Percentiles rank a stretch among this genome's conserved stretches.
Conservation (phyloP, 2,329 filamentous ascomycete genomes). For the Raffaelea ambrosiae region DNA sequence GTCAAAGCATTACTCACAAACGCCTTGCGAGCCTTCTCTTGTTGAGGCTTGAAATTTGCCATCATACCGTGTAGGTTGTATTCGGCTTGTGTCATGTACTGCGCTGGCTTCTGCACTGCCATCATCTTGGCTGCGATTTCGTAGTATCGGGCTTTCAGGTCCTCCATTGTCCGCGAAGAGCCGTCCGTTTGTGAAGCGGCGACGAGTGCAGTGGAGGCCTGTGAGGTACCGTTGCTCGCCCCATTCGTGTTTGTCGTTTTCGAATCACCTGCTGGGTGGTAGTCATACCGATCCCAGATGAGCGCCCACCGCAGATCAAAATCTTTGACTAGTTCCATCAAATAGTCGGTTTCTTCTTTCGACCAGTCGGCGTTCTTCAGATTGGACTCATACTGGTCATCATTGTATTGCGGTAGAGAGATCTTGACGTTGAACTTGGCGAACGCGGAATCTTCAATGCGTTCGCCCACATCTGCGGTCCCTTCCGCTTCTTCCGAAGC, state of each 20-base stretch:
- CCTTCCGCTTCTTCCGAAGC: background rate
- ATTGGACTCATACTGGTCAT: constrained; percentile 74
- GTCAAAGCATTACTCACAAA: constrained; percentile 74
- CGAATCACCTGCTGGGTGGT: constrained; percentile 38
- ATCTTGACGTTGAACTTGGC: constrained; percentile 83
- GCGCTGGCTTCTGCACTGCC: constrained; percentile 67
- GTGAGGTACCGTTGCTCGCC: background rate
- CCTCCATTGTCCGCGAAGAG: constrained; percentile 63
- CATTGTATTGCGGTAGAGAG: constrained; percentile 70
- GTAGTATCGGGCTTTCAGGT: constrained; percentile 88
- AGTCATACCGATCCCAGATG: constrained; percentile 90
- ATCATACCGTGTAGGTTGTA: constrained; percentile 78
- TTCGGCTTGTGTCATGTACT: constrained; percentile 81
- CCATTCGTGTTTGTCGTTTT: constrained; percentile 32
- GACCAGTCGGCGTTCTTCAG: constrained; percentile 74
- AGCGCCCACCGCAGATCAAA: constrained; percentile 87
- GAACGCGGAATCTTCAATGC: constrained; percentile 55
- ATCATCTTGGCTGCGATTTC: constrained; percentile 76
- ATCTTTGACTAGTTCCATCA: constrained; percentile 65
- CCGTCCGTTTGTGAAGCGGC: constrained; percentile 31
- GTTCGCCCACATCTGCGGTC: background rate
- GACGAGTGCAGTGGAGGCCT: constrained; percentile 40
- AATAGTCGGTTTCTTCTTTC: constrained; percentile 87
- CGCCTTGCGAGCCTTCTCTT: constrained; percentile 74
- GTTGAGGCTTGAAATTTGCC: constrained; percentile 72